Conservation (phyloP, 192 early-diverging fungal genomes). For the Geranomyces michiganensis region DNA sequence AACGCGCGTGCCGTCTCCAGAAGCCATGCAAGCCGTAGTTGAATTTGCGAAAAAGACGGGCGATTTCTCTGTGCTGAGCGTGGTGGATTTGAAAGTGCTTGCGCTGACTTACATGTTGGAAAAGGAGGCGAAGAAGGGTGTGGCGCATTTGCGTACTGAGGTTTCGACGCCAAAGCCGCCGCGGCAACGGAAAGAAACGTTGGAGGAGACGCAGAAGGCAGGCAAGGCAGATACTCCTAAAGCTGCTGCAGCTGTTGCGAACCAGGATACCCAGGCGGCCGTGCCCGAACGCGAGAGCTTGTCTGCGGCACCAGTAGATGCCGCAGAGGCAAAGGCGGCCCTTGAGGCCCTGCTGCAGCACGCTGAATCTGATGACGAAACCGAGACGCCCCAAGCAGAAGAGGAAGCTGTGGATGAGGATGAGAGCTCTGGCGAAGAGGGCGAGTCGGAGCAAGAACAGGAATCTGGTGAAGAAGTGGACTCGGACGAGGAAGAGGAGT, state of each 20-base stretch:
- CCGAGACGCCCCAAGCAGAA: neutral
- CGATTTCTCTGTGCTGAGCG: slow-evolving; percentile 78
- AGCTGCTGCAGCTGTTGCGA: neutral
- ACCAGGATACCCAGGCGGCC: neutral
- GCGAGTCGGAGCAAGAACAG: neutral
- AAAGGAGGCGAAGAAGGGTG: slow-evolving; percentile 69
- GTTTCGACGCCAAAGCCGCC: slow-evolving; percentile 41
- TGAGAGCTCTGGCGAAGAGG: neutral
- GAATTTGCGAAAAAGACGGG: slow-evolving; percentile 90
- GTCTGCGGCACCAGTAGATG: neutral
- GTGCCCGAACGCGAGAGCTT: neutral
- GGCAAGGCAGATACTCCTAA: neutral
- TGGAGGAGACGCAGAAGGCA: neutral
- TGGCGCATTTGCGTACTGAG: slow-evolving; percentile 69
- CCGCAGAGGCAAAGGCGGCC: neutral
- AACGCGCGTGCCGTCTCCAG: slow-evolving; percentile 62
- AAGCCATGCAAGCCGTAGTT: slow-evolving; percentile 67
- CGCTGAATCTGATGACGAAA: too few relatives aligned
- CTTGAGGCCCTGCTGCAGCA: too few relatives aligned
- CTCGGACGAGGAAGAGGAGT: neutral
- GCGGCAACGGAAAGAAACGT: neutral
- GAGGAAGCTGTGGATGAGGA: neutral
- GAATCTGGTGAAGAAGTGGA: neutral
- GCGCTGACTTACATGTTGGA: slow-evolving; percentile 89
- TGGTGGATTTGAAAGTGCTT: slow-evolving; percentile 86